Evolutionary conservation across 805 yeast genomes (phyloP), one percentile per base, ranked within the genome.

Genomic region (Priceomyces medius): DNA sequence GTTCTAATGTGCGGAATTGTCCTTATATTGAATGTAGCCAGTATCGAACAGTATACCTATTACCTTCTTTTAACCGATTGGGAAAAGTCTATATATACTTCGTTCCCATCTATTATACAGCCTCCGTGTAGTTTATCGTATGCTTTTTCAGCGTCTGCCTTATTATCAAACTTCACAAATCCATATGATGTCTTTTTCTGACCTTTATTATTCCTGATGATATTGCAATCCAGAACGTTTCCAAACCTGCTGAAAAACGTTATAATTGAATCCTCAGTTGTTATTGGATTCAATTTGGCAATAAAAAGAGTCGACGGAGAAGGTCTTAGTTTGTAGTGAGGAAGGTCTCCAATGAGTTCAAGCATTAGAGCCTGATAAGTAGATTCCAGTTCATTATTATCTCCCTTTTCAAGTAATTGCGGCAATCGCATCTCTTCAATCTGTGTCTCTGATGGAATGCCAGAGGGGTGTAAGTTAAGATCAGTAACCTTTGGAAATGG

Each of bases 1-100:
- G 33, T 31, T 18, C 33, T 18, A 14, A 13, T 31, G 19, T 31
- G 14, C 31, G n/a, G 31, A n/a, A n/a, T n/a, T n/a, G n/a, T n/a
- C n/a, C n/a, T n/a, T n/a, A n/a, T n/a, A n/a, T n/a, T n/a, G n/a
- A n/a, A n/a, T n/a, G n/a, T n/a, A n/a, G n/a, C n/a, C n/a, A n/a
- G n/a, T n/a, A n/a, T n/a, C n/a, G n/a, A n/a, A n/a, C n/a, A n/a
- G n/a, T n/a, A 23, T 37, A 38, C 41, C 33, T 19, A n/a, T 14
- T 40, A 14, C 32, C 16, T n/a, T 26, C 41, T 37, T 29, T 37
- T 45, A 3, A 48, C 48, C n/a, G 58, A 54, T 54, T 83, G 89
- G 44, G 83, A 74, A 64, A 83, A 83, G 55, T 83, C 88, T 32
- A 83, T 85, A 44, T 79, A 79, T 17, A 83, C 74, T 41, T 84